Evolutionary conservation across 495 filamentous ascomycete genomes (phyloP).

Genomic region (Diplogelasinospora grovesii): DNA sequence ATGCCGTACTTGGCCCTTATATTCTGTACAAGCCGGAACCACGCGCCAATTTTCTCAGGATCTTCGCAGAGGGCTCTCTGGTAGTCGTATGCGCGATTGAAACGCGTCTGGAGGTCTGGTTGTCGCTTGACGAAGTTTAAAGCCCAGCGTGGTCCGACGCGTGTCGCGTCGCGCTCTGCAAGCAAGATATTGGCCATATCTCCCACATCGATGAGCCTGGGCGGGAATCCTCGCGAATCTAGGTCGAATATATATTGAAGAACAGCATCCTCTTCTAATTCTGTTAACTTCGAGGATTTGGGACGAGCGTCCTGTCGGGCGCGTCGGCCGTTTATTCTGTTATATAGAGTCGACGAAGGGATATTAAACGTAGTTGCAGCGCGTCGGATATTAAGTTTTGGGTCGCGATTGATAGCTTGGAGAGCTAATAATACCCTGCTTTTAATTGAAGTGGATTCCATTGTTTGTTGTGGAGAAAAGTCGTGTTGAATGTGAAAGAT

Average conservation of each 20-base stretch:
- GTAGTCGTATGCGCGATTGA: background rate
- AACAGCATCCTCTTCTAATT: background rate
- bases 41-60: background rate
- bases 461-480: constrained; percentile 3
- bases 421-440: background rate
- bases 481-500: background rate
- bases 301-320: background rate
- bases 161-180: background rate
- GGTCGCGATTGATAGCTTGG: background rate
- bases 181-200: constrained; percentile 5
- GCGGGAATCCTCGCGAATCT: constrained; percentile 7
- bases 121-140: background rate
- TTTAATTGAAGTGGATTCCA: background rate
- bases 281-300: constrained; percentile 3
- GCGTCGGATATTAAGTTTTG: background rate
- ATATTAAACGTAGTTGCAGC: constrained; percentile 2
- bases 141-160: background rate
- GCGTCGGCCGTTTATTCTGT: background rate
- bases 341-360: background rate
- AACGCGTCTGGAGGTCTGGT: constrained; percentile 1
- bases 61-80: constrained; percentile 3
- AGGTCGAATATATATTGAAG: constrained; percentile 5
- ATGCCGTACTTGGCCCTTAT: background rate
- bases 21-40: background rate
- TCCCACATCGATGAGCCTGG: background rate